Evolutionary conservation across 1,284 basidiomycete species (phyloP).

Genomic region (Ustilago nuda): DNA sequence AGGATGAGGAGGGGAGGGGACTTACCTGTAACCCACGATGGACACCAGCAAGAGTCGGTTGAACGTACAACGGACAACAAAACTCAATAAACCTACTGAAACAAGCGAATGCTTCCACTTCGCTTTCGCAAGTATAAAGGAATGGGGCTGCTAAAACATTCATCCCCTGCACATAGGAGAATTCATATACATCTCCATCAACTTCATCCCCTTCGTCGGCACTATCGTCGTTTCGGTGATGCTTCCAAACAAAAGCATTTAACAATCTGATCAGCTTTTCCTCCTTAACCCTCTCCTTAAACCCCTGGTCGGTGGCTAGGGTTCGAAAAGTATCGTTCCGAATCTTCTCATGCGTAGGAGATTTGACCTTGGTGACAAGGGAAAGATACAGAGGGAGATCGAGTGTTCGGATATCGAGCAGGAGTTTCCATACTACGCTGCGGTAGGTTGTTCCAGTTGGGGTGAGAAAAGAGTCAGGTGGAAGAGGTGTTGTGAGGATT

Average conservation of each 20-base stretch:
- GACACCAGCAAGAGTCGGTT: slow-evolving; percentile 92
- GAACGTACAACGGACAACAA: slow-evolving; percentile 91
- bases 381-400: slow-evolving; percentile 48
- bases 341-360: slow-evolving; percentile 70
- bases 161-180: slow-evolving; percentile 97
- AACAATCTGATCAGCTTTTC: slow-evolving; percentile 94
- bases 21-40: slow-evolving; percentile 89
- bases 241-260: slow-evolving; percentile 97
- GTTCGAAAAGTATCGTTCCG: slow-evolving; percentile 78
- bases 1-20: slow-evolving; percentile 10
- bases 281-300: slow-evolving; percentile 92
- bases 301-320: slow-evolving; percentile 90
- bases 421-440: slow-evolving; percentile 58
- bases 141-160: slow-evolving; percentile 98
- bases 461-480: slow-evolving; percentile 25
- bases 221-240: slow-evolving; percentile 72
- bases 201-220: slow-evolving; percentile 73
- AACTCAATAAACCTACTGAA: slow-evolving; percentile 94
- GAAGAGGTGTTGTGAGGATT: slow-evolving; percentile 42
- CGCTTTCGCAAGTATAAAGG: slow-evolving; percentile 92
- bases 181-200: slow-evolving; percentile 72
- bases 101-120: slow-evolving; percentile 95
- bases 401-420: slow-evolving; percentile 48
- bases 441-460: slow-evolving; percentile 37
- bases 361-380: slow-evolving; percentile 53